Base-by-base conservation (phyloP, 768 basidiomycete species). In the Russula brevipes region DNA sequence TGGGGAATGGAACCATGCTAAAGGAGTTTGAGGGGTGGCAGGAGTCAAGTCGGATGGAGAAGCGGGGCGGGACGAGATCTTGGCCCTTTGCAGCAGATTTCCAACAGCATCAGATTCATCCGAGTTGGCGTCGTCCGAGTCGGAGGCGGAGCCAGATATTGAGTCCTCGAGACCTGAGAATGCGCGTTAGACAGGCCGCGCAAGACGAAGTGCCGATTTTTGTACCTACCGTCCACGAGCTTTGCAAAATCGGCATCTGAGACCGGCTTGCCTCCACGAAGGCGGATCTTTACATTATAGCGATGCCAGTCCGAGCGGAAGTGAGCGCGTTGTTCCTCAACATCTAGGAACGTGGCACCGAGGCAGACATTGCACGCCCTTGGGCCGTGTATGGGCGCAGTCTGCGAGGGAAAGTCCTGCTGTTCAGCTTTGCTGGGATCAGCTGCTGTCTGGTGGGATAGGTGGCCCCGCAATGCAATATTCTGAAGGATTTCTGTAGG, bases 291-390 rank as follows among this genome's bases (percentile, higher is more conserved):
- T 68, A 94, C 90, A 73, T 98, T 98, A 77, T 96, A 98, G 61
- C 94, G 84, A 80, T 99, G 96, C 97, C 96, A 98, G 74, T 99
- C 96, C 10, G 91, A 91, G 68, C 86, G 85, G 73, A 91, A 97
- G 74, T 98, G 96, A 1, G 76, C 73, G 55, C 94, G 81, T 69
- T 98, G 94, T 62, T 89, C 89, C 39, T 89, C 85, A 6, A 98
- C 81, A 61, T 87, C 85, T 12, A 76, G 67, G 66, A 98, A 98
- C 0, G 75, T 69, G 3, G 82, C 80, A 5, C 85, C 88, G 17
- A 85, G 78, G 69, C 91, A 94, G 54, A 92, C 76, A 56, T 83
- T 88, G 71, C 91, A 93, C 0, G 85, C 77, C 60, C 84, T 78
- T 41, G 82, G 77, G 38, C 80, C 79, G 8, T 55, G 54, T 33